A percentile compares a stretch with the other conserved stretches of the same genome.
These are phyloP conservation scores for Sugiyamaella lignohabitans DNA, from an alignment of 805 yeast genomes.

Conservation along the genomic window DNA sequence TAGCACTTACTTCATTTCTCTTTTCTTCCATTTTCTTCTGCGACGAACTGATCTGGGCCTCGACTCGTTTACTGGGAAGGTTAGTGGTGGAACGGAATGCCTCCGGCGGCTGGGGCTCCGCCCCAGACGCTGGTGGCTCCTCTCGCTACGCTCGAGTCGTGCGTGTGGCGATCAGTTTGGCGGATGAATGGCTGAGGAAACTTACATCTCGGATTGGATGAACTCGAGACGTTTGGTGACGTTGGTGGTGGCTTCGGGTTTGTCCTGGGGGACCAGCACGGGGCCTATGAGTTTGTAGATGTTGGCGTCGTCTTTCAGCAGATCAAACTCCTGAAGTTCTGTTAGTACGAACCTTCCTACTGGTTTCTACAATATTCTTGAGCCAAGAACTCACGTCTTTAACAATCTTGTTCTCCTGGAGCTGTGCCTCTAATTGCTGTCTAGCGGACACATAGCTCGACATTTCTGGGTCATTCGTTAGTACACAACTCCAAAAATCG, in stretches of 20 bases:
- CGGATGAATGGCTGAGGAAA: too few relatives aligned
- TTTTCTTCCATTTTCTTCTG: slow-evolving; percentile 53
- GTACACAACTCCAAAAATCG: neutral
- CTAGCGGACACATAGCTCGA: slow-evolving; percentile 58
- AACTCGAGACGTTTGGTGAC: slow-evolving; percentile 88
- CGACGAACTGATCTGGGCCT: slow-evolving; percentile 52
- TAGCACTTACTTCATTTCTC: slow-evolving; percentile 40
- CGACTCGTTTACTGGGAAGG: slow-evolving; percentile 48
- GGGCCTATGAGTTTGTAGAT: slow-evolving; percentile 90
- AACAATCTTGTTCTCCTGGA: slow-evolving; percentile 89
- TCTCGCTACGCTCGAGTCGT: too few relatives aligned
- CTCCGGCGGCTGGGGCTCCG: too few relatives aligned
- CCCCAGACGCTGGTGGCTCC: too few relatives aligned
- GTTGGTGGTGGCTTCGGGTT: slow-evolving; percentile 70
- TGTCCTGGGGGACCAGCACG: slow-evolving; percentile 83
- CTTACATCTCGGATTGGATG: slow-evolving; percentile 66
- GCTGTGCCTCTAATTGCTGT: slow-evolving; percentile 86
- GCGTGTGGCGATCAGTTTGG: too few relatives aligned
- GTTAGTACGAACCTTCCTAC: slow-evolving; percentile 1
- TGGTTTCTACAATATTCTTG: too few relatives aligned
- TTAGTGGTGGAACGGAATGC: too few relatives aligned
- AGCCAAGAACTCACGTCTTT: slow-evolving; percentile 39
- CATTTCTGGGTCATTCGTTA: neutral
- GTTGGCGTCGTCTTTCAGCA: slow-evolving; percentile 60
- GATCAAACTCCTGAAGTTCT: slow-evolving; percentile 65